A percentile compares a stretch with the other conserved stretches of the same genome.
phyloP scores from a whole-genome alignment of 169 alveolate genomes.

The Perkinsus olseni region DNA sequence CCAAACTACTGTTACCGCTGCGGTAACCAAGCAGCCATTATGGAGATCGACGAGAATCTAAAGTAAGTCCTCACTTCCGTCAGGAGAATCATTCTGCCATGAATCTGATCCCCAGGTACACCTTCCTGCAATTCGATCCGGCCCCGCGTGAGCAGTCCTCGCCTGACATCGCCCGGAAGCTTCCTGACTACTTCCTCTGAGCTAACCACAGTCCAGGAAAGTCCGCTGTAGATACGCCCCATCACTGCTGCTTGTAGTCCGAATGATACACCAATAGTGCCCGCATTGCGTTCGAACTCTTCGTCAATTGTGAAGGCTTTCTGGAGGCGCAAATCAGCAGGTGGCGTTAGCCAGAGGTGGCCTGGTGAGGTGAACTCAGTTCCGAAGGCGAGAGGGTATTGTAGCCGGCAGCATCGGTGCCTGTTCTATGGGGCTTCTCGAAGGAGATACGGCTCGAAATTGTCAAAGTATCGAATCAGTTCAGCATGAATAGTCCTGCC shows the following conservation, averaged over 20 bases:
- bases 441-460: too few relatives aligned
- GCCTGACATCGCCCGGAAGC: not conserved
- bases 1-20: constrained; percentile 92
- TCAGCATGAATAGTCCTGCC: too few relatives aligned
- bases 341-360: too few relatives aligned
- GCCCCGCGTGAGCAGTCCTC: not conserved
- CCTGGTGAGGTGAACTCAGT: too few relatives aligned
- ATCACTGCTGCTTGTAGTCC: not conserved
- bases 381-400: too few relatives aligned
- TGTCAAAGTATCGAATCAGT: too few relatives aligned
- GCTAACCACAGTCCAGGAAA: not conserved
- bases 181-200: not conserved
- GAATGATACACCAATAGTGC: not conserved
- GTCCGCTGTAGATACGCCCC: not conserved
- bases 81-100: not conserved
- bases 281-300: too few relatives aligned
- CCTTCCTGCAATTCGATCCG: not conserved
- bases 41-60: constrained; percentile 82
- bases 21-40: constrained; percentile 87
- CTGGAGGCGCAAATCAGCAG: too few relatives aligned
- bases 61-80: not conserved
- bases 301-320: too few relatives aligned
- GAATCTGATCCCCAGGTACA: not conserved
- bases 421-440: too few relatives aligned
- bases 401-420: too few relatives aligned